Base-by-base conservation (phyloP, 2,329 filamentous ascomycete genomes). In the Fusarium albidum region DNA sequence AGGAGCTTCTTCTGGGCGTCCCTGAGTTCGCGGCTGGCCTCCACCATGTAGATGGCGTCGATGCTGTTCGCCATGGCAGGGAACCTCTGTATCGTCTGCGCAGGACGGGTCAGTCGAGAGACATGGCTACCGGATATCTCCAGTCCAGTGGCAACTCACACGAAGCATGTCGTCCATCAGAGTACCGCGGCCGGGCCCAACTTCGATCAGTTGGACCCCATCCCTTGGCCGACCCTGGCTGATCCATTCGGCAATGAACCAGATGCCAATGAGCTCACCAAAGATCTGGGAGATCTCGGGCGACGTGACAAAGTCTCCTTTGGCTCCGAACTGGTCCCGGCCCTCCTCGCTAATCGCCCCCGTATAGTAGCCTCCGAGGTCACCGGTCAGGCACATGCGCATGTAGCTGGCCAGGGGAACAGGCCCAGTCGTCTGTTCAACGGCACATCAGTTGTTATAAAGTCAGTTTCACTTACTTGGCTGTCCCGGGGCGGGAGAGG, bases 231-330 rank as follows among this genome's bases (percentile, higher is more conserved):
- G 82, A 13, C 92, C 93, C 72, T 99, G 95, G 33, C 90, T 89
- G 72, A 98, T 90, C 94, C 95, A 99, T 79, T 99, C 95, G 34
- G 94, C 88, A 44, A 98, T 88, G 57, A 96, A 88, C 95, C 95
- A 99, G 65, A 99, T 85, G 5, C 92, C 95, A 50, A 98, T 81
- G 25, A 99, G 81, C 76, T 99, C 95, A 18, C 95, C 95, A 75
- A 99, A 99, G 11, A 98, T 84, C 71, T 98, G 95, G 1, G 93
- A 97, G 66, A 99, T 98, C 74, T 99, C 95, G 0, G 95, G 95
- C 0, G 93, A 97, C 0, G 95, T 99, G 44, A 98, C 89, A 70
- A 99, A 99, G 74, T 99, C 95, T 21, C 95, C 95, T 68, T 91
- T 90, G 49, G 84, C 79, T n/a, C 95, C 95, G 66, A 99, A 99